Conservation (phyloP, 257 asterid genomes). For the Solanum etuberosum region DNA sequence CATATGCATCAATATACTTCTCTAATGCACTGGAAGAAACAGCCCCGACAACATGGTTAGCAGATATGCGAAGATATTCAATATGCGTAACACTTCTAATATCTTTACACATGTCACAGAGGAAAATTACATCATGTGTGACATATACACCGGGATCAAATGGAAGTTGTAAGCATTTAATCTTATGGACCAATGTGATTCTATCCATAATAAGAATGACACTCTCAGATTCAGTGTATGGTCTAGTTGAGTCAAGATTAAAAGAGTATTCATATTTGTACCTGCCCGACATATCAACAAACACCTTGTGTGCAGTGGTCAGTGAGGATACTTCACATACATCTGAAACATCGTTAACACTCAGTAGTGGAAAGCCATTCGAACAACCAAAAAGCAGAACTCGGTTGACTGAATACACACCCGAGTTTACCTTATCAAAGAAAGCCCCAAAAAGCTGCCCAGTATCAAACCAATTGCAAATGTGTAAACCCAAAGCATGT, state of each 20-base stretch:
- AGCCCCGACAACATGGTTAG: background rate
- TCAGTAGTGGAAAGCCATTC: background rate
- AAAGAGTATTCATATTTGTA: no score
- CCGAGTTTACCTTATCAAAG: background rate
- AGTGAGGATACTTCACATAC: background rate
- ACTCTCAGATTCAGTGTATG: no score
- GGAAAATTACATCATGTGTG: background rate
- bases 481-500: background rate
- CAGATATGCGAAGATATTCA: background rate
- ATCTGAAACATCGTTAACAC: background rate
- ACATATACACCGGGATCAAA: background rate
- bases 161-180: background rate
- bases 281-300: background rate
- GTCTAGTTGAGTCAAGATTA: no score
- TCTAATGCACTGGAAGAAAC: background rate
- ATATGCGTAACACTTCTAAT: background rate
- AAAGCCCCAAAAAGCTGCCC: background rate
- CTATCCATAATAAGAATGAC: background rate
- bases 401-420: background rate
- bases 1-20: background rate
- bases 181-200: background rate
- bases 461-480: background rate
- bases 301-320: background rate
- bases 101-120: background rate
- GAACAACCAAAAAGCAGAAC: background rate